Evolutionary conservation across 805 yeast genomes (phyloP).

Genomic region (Ogataea angusta): DNA sequence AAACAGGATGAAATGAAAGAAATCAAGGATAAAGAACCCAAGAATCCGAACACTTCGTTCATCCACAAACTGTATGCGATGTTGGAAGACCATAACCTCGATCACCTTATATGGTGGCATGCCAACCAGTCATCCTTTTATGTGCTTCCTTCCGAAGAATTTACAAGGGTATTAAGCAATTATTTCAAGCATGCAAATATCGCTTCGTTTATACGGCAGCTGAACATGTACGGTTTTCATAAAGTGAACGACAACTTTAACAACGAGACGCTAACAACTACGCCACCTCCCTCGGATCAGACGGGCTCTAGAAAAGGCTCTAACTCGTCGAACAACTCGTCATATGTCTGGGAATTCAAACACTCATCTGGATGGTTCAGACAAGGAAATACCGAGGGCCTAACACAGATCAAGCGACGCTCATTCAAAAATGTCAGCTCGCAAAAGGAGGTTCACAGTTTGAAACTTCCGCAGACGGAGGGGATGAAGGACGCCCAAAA

Average conservation of each 20-base stretch:
- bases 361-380: slow-evolving; percentile 77
- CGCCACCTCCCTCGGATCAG: slow-evolving; percentile 8
- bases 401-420: slow-evolving; percentile 76
- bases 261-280: slow-evolving; percentile 12
- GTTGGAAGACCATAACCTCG: slow-evolving; percentile 73
- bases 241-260: slow-evolving; percentile 56
- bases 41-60: slow-evolving; percentile 44
- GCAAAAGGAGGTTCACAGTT: slow-evolving; percentile 30
- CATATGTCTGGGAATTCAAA: slow-evolving; percentile 74
- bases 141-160: slow-evolving; percentile 83
- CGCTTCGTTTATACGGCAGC: slow-evolving; percentile 73
- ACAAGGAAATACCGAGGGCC: slow-evolving; percentile 73
- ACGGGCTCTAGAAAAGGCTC: slow-evolving; percentile 24
- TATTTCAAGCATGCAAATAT: slow-evolving; percentile 81
- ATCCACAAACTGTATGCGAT: slow-evolving; percentile 88
- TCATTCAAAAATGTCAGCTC: slow-evolving; percentile 38
- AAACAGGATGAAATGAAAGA: slow-evolving; percentile 7
- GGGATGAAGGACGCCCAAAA: slow-evolving; percentile 20
- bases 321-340: slow-evolving; percentile 16
- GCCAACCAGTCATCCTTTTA: slow-evolving; percentile 63
- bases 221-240: slow-evolving; percentile 82
- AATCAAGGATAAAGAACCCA: slow-evolving; percentile 5
- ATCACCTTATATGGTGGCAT: slow-evolving; percentile 85
- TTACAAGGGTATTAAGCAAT: slow-evolving; percentile 63
- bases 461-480: slow-evolving; percentile 20